Evolutionary conservation across 1,139 yeast genomes (phyloP), one percentile per base, ranked within the genome.

Genomic region (Yamadazyma diddensiae): DNA sequence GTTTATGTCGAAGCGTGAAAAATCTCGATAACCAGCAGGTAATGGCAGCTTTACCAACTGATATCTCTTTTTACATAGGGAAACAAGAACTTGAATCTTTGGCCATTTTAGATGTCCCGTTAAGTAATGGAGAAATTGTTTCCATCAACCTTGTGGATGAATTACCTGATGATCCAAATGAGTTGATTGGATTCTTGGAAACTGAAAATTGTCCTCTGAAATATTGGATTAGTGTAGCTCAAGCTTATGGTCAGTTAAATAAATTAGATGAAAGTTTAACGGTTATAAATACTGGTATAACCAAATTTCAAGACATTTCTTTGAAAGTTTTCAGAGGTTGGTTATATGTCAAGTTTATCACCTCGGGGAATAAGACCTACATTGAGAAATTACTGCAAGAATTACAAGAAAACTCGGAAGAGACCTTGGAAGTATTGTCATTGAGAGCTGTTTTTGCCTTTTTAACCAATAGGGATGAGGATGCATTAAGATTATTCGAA

Each of bases 121-220:
- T 82, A 51, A 71, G 73, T 45, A 79, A 73, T 42, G 85, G 82
- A 33, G 87, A 82, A 55, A 77, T 82, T 43, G 92, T 82, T 39
- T 71, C 79, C 36, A 77, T 84, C 43, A 84, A 77, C 57, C 71
- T 70, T 38, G 64, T 67, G 27, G 76, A 75, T 28, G 97, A 90
- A 52, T 66, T 90, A 39, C 95, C 96, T 1, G 95, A 85, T 15
- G 95, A 88, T 53, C 84, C 95, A 5, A 72, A 78, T 33, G 97
- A 92, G 51, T 69, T 92, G 46, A 80, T 84, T 45, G 74, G 77
- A 24, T 73, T 92, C 43, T 66, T 92, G 44, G 82, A 82, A 41
- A 86, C 84, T 42, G 97, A 88, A 59, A 75, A 73, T 37, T 82
- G 94, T 41, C 79, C 77, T 21, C 69, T 75, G 33, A 79, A 81